These are phyloP conservation scores for Pythium rishiriense DNA, from an alignment of 352 stramenopile species.

Conservation along the genomic window DNA sequence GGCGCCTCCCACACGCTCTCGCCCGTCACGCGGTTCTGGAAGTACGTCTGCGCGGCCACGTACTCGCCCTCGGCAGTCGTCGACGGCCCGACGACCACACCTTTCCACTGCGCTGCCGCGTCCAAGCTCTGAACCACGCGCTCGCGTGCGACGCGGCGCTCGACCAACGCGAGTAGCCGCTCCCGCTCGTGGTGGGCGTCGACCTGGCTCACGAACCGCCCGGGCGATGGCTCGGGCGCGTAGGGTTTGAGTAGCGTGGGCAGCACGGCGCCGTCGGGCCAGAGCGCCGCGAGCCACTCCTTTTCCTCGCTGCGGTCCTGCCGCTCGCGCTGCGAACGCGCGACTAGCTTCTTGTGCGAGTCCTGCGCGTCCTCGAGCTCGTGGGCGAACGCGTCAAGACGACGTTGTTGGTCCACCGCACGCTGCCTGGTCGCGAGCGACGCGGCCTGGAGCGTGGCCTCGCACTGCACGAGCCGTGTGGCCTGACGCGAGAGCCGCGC, in stretches of 20 bases:
- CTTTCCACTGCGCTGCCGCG: slow-evolving; percentile 49
- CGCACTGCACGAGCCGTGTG: slow-evolving; percentile 20
- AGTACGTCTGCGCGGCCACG: slow-evolving; percentile 45
- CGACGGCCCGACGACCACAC: slow-evolving; percentile 32
- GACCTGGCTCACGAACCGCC: slow-evolving; percentile 31
- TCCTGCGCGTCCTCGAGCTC: slow-evolving; percentile 26
- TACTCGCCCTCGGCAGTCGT: slow-evolving; percentile 24
- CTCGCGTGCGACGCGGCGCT: slow-evolving; percentile 40
- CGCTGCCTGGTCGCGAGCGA: slow-evolving; percentile 11
- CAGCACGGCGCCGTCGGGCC: slow-evolving; percentile 54
- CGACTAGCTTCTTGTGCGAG: slow-evolving; percentile 26
- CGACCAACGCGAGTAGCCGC: slow-evolving; percentile 42
- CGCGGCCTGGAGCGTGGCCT: slow-evolving; percentile 16
- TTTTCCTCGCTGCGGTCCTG: slow-evolving; percentile 58
- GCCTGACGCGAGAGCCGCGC: slow-evolving; percentile 12
- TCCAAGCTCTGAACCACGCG: slow-evolving; percentile 42
- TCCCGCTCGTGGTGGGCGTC: slow-evolving; percentile 24
- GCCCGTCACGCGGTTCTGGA: slow-evolving; percentile 50
- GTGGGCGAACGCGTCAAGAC: slow-evolving; percentile 16
- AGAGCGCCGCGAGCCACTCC: slow-evolving; percentile 63
- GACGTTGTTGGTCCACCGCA: not conserved
- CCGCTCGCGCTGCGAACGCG: slow-evolving; percentile 36
- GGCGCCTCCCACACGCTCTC: slow-evolving; percentile 60
- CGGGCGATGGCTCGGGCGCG: not conserved
- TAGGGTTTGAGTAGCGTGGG: slow-evolving; percentile 56